Evolutionary conservation across 768 basidiomycete genomes (phyloP), one percentile per base, ranked within the genome.

Genomic region (Phylloporus sp.): DNA sequence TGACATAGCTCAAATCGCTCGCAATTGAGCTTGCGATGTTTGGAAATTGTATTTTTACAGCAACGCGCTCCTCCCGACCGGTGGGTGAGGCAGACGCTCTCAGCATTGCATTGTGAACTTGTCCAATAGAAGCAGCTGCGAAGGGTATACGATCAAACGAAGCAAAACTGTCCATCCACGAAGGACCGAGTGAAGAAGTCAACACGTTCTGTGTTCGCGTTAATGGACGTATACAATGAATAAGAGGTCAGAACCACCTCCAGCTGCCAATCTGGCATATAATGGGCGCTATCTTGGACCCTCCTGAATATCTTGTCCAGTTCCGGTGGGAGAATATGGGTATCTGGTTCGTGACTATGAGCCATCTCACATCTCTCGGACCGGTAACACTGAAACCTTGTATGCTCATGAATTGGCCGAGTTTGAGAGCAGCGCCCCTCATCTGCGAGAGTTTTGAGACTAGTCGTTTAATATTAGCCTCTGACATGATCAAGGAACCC

Each of bases 191-290:
- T 7, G 92, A 80, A n/a, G 74, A 61, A 1, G 61, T 65, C 71
- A 99, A 78, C 27, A 93, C 93, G 88, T 82, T 62, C 80, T 82
- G 57, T 6, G 35, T 24, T 45, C 24, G 35, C 5, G 18, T 52
- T 35, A 45, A 50, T 40, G 23, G 3, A 32, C n/a, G 13, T 5
- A 27, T 23, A 40, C 6, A 24, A 35, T 34, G 2, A 53, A 9
- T 10, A 41, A 10, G 15, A 35, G 36, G 10, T 24, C 6, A 6
- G 4, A 64, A 70, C 18, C 15, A 91, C 95, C 81, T 95, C 89
- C 85, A 97, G 88, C 66, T 99, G 95, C 88, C 89, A 95, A 59
- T 95, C 88, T 0, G 95, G 95, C 95, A 99, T 99, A 66, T 97
- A 97, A 68, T 99, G 92, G 1, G 95, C 95, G 59, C 87, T 84